These are phyloP conservation scores for Aphanomyces euteiches DNA, from an alignment of 352 stramenopile species.

Conservation along the genomic window DNA sequence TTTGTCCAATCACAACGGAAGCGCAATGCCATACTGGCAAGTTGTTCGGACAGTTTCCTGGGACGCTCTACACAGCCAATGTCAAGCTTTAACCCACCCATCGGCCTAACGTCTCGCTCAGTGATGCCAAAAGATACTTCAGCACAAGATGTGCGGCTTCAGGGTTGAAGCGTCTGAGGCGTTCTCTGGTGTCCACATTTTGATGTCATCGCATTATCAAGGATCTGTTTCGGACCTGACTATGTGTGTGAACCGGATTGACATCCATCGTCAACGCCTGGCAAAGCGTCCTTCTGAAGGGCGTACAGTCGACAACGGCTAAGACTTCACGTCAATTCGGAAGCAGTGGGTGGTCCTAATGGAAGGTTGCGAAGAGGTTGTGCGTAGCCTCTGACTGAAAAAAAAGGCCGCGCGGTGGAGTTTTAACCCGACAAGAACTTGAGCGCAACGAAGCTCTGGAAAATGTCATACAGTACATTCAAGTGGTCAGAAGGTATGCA, in stretches of 20 bases:
- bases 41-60: neutral
- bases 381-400: neutral
- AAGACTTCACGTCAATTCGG: neutral
- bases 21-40: neutral
- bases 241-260: constrained; percentile 26
- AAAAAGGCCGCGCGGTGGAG: constrained; percentile 1
- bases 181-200: constrained; percentile 7
- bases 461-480: neutral
- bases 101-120: neutral
- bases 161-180: constrained; percentile 32
- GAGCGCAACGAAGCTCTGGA: neutral
- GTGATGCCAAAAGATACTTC: constrained; percentile 12
- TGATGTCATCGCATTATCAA: constrained; percentile 18
- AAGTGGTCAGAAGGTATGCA: neutral
- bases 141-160: constrained; percentile 35
- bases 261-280: constrained; percentile 16
- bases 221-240: constrained; percentile 31
- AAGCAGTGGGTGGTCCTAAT: constrained; percentile 20
- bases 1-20: neutral
- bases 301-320: neutral
- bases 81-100: constrained; percentile 19
- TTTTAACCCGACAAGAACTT: constrained; percentile 7
- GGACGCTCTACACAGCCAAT: constrained; percentile 11
- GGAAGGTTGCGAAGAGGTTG: neutral
- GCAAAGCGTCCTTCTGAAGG: neutral